A percentile compares a stretch with the other conserved stretches of the same genome.
Evolutionary conservation across 1,139 yeast species (phyloP).

Genomic region (Saccharomyces hybrid): DNA sequence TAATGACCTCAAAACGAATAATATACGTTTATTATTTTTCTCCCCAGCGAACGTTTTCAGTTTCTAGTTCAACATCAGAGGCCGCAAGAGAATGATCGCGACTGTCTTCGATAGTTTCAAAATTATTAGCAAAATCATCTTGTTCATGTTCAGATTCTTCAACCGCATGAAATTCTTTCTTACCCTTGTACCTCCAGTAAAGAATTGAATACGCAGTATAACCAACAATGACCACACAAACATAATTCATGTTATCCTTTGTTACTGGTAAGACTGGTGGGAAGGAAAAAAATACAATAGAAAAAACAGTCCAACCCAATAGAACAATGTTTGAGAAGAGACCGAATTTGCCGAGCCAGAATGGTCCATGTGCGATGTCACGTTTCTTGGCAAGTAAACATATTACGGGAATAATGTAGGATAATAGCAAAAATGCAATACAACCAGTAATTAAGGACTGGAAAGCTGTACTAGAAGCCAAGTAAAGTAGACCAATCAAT

Average conservation of each 20-base stretch:
- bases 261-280: constrained; percentile 61
- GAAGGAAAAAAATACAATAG: constrained; percentile 57
- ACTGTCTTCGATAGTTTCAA: background rate
- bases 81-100: background rate
- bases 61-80: background rate
- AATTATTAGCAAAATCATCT: constrained; percentile 5
- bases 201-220: constrained; percentile 46
- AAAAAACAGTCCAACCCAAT: constrained; percentile 52
- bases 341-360: constrained; percentile 61
- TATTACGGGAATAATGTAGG: constrained; percentile 44
- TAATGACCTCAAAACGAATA: background rate
- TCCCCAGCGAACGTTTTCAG: background rate
- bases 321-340: constrained; percentile 47
- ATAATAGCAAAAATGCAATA: constrained; percentile 44
- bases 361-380: constrained; percentile 59
- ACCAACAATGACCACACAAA: constrained; percentile 55
- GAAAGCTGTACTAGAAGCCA: constrained; percentile 50
- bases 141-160: constrained; percentile 16
- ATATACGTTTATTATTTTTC: background rate
- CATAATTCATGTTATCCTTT: constrained; percentile 60
- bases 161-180: constrained; percentile 31
- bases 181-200: constrained; percentile 47
- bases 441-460: constrained; percentile 51
- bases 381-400: constrained; percentile 54
- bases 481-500: constrained; percentile 43